These are phyloP conservation scores for Lachancea nothofagi DNA, from an alignment of 805 yeast genomes.

Conservation along the genomic window DNA sequence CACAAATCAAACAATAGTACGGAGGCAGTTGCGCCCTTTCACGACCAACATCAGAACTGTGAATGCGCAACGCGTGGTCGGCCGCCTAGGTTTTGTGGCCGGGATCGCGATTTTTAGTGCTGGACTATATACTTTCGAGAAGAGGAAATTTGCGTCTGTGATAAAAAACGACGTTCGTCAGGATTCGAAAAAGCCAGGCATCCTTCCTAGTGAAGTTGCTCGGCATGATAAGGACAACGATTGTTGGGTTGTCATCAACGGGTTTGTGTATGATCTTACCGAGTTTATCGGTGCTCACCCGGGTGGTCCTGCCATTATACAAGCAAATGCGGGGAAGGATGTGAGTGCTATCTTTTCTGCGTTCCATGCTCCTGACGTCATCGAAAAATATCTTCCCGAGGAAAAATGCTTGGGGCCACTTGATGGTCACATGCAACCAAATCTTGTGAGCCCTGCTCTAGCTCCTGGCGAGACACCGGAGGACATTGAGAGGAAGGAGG, in stretches of 20 bases:
- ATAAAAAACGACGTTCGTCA: conserved; percentile 15
- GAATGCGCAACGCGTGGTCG: too few species aligned
- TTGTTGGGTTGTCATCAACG: conserved; percentile 83
- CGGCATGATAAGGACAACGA: conserved; percentile 64
- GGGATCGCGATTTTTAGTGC: too few species aligned
- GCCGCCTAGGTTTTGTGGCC: too few species aligned
- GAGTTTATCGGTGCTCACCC: conserved; percentile 76
- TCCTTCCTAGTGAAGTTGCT: conserved; percentile 49
- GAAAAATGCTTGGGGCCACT: conserved; percentile 61
- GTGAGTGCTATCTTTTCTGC: conserved; percentile 84
- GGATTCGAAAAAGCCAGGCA: conserved; percentile 14
- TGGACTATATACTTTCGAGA: neutral
- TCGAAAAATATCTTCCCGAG: conserved; percentile 53
- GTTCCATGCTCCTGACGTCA: conserved; percentile 83
- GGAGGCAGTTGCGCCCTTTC: too few species aligned
- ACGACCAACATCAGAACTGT: too few species aligned
- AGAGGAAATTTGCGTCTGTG: neutral
- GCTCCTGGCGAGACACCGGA: conserved; percentile 33
- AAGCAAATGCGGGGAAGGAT: conserved; percentile 76
- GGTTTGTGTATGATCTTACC: conserved; percentile 73
- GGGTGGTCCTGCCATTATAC: conserved; percentile 66
- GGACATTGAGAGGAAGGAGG: conserved; percentile 26
- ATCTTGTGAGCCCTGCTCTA: conserved; percentile 26
- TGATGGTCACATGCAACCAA: conserved; percentile 31
- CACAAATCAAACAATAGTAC: too few species aligned